A percentile compares a stretch with the other conserved stretches of the same genome.
These are phyloP conservation scores for Peronospora belbahrii DNA, from an alignment of 352 stramenopile genomes.

Conservation along the genomic window DNA sequence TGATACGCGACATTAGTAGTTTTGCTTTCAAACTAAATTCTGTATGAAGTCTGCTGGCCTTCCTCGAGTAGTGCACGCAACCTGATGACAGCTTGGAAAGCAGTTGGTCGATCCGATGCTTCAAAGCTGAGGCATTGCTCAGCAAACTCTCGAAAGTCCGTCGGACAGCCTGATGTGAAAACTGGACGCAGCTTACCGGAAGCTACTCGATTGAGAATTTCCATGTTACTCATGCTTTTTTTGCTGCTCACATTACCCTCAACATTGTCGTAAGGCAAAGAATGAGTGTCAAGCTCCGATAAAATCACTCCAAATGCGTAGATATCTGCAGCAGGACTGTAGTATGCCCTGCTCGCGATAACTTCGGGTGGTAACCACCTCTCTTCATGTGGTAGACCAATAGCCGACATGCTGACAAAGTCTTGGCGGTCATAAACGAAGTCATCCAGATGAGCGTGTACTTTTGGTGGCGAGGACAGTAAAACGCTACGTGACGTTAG, in stretches of 20 bases:
- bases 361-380: slow-evolving; percentile 43
- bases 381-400: slow-evolving; percentile 9
- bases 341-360: slow-evolving; percentile 24
- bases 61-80: slow-evolving; percentile 25
- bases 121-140: slow-evolving; percentile 33
- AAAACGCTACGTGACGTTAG: slow-evolving; percentile 44
- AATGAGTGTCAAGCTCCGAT: slow-evolving; percentile 47
- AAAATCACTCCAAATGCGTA: slow-evolving; percentile 48
- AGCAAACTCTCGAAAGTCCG: slow-evolving; percentile 29
- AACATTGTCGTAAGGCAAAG: slow-evolving; percentile 38
- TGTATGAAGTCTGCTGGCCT: slow-evolving; percentile 6
- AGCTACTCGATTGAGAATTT: slow-evolving; percentile 23
- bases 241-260: slow-evolving; percentile 2
- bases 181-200: slow-evolving; percentile 16
- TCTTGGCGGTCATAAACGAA: slow-evolving; percentile 28
- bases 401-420: slow-evolving; percentile 17
- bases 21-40: slow-evolving; percentile 7
- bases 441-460: slow-evolving; percentile 35
- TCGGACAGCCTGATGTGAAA: slow-evolving; percentile 29
- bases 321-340: slow-evolving; percentile 34
- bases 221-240: slow-evolving; percentile 18
- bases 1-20: slow-evolving; percentile 63
- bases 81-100: slow-evolving; percentile 35
- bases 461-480: slow-evolving; percentile 18
- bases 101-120: slow-evolving; percentile 26